Evolutionary conservation across 345 rosid genomes (phyloP).

Genomic region (Moricandia moricandioides): DNA sequence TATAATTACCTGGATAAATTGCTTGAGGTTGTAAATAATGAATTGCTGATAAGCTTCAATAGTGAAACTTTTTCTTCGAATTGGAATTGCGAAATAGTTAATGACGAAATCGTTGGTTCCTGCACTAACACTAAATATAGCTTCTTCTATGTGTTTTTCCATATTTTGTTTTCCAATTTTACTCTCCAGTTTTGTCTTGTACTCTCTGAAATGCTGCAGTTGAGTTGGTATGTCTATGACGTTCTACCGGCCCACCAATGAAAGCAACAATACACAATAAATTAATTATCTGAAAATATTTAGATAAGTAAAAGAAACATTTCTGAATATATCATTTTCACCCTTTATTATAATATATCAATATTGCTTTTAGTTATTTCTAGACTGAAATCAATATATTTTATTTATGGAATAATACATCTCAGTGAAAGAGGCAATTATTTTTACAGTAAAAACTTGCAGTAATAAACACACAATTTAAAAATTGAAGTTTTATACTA

Average conservation of each 20-base stretch:
- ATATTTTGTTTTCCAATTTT: slow-evolving; percentile 32
- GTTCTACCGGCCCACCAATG: slow-evolving; percentile 13
- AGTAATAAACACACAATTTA: background rate
- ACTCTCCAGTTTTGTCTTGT: slow-evolving; percentile 31
- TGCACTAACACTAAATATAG: slow-evolving; percentile 36
- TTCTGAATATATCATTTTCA: background rate
- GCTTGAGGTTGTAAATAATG: slow-evolving; percentile 43
- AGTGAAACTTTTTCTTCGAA: slow-evolving; percentile 50
- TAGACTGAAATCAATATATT: background rate
- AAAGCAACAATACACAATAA: slow-evolving; percentile 8
- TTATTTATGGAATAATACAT: background rate
- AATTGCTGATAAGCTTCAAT: slow-evolving; percentile 55
- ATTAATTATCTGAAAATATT: background rate
- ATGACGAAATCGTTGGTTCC: slow-evolving; percentile 40
- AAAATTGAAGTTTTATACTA: background rate
- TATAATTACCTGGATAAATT: slow-evolving; percentile 48
- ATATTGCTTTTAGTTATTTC: background rate
- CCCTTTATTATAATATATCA: background rate
- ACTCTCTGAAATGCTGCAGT: slow-evolving; percentile 35
- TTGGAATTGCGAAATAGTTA: slow-evolving; percentile 40
- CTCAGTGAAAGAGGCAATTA: background rate
- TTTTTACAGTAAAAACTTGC: background rate
- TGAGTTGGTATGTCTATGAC: slow-evolving; percentile 36
- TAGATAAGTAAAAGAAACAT: background rate
- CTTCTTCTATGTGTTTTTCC: slow-evolving; percentile 37